A percentile compares a stretch with the other conserved stretches of the same genome.
Conservation (phyloP, 805 yeast species). For the Kodamaea jinghongensis region DNA sequence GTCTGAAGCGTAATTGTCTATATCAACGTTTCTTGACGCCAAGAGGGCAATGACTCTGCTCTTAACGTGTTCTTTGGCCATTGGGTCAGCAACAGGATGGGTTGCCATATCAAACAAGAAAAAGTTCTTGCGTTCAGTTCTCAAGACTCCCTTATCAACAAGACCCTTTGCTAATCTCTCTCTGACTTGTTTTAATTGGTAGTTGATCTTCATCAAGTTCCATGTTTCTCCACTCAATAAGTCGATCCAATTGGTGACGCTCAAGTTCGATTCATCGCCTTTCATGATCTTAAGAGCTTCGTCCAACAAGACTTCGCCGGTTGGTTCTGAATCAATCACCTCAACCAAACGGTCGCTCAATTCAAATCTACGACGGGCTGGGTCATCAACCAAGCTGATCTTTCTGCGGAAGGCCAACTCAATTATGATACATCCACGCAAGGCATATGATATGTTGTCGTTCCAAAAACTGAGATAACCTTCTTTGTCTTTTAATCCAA, state of each 20-base stretch:
- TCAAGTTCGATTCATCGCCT: slow-evolving; percentile 69
- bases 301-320: slow-evolving; percentile 94
- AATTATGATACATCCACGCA: slow-evolving; percentile 88
- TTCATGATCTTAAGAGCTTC: slow-evolving; percentile 91
- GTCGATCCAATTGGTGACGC: slow-evolving; percentile 91
- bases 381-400: slow-evolving; percentile 86
- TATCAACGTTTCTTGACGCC: slow-evolving; percentile 65
- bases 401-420: slow-evolving; percentile 91
- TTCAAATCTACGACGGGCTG: slow-evolving; percentile 86
- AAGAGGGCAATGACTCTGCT: slow-evolving; percentile 68
- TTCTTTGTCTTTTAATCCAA: slow-evolving; percentile 93
- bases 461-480: slow-evolving; percentile 98
- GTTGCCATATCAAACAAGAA: slow-evolving; percentile 97
- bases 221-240: slow-evolving; percentile 93
- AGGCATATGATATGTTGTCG: slow-evolving; percentile 93
- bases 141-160: slow-evolving; percentile 93
- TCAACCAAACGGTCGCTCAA: slow-evolving; percentile 84
- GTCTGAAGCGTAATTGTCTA: slow-evolving; percentile 43
- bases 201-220: slow-evolving; percentile 91
- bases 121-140: slow-evolving; percentile 94
- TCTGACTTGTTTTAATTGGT: slow-evolving; percentile 95
- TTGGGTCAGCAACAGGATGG: slow-evolving; percentile 87
- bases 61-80: slow-evolving; percentile 78
- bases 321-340: slow-evolving; percentile 78
- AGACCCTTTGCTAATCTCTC: slow-evolving; percentile 95